Base-by-base conservation (phyloP, 805 yeast species). In the Cyberlindnera bimundalis region DNA sequence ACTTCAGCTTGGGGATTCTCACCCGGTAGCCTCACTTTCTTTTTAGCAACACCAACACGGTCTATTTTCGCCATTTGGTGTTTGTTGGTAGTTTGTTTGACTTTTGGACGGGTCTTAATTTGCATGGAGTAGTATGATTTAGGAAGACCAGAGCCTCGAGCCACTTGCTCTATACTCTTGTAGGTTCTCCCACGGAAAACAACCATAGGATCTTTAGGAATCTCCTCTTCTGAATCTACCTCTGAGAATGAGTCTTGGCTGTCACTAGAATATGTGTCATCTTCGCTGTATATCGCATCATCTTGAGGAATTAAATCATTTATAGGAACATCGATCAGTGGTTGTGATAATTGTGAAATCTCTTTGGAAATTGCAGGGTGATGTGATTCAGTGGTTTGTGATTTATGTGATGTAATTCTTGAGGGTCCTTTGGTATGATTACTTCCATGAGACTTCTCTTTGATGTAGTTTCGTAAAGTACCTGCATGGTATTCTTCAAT, bases 401-500 rank as follows among this genome's bases (percentile, higher is more conserved):
- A 9, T 26, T 7, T 13, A 14, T 26, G 29, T 26, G n/a, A n/a
- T n/a, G n/a, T n/a, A n/a, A n/a, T n/a, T n/a, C n/a, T n/a, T n/a
- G n/a, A n/a, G n/a, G n/a, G n/a, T n/a, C n/a, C n/a, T n/a, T n/a
- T n/a, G n/a, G n/a, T n/a, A n/a, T n/a, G 12, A 13, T 21, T 14
- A 8, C 24, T 36, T 10, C 14, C 16, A 21, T 10, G 26, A 6
- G 35, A 25, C 16, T 24, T 30, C 16, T 19, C 26, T 17, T 32
- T 33, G 29, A 48, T 39, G 37, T 40, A 46, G 14, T 29, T 49
- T 38, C 33, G 38, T 23, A 52, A 46, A 31, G 47, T 51, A 30
- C 52, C 57, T 47, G 46, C 49, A 52, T 46, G 66, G 48, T 46
- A 61, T 57, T 46, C 56, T 17, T 47, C 58, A 40, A 48, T 52